Base-by-base conservation (phyloP, 1,284 basidiomycete species). In the Trametes polyzona region DNA sequence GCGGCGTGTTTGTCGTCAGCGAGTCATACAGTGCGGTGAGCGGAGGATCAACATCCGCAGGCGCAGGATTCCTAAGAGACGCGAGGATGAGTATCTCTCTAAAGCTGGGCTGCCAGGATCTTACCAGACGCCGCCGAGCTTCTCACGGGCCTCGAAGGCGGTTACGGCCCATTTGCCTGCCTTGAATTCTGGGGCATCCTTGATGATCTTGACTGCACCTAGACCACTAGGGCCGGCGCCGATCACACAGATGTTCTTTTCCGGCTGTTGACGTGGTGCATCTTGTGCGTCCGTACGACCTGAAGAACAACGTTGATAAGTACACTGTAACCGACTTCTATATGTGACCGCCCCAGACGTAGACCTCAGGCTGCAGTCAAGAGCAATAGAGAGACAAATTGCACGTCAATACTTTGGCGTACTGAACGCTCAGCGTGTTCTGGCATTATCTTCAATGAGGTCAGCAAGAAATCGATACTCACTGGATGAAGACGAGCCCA, bases 71-170 rank as follows among this genome's bases (percentile, higher is more conserved):
- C 86, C 87, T 88, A 12, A 19, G 16, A 29, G 39, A 27, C 16
- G 6, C 16, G 24, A 21, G 6, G 6, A 16, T 48, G 19, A 41
- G 24, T 14, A 24, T 44, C 6, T n/a, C 7, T 33, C 1, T 27
- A 33, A 10, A 3, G 3, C 2, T 16, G 23, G 36, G 12, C 17
- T 33, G 12, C 3, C 6, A n/a, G n/a, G n/a, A 19, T 64, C 78
- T 50, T 65, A 89, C 90, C 91, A 93, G 55, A 91, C 71, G 1
- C 90, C 90, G 12, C 91, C 90, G 10, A 90, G 73, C 47, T 81
- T 78, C 24, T 84, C 74, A 51, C 88, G 77, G 14, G 83, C 75
- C 67, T 93, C 90, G 57, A 83, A 90, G 0, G 76, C 82, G 2
- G 75, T 72, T 1, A 83, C 69, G 14, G 70, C 71, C 88, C 90